phyloP scores from a whole-genome alignment of 164 flowering plant species.

The Santalum album region DNA sequence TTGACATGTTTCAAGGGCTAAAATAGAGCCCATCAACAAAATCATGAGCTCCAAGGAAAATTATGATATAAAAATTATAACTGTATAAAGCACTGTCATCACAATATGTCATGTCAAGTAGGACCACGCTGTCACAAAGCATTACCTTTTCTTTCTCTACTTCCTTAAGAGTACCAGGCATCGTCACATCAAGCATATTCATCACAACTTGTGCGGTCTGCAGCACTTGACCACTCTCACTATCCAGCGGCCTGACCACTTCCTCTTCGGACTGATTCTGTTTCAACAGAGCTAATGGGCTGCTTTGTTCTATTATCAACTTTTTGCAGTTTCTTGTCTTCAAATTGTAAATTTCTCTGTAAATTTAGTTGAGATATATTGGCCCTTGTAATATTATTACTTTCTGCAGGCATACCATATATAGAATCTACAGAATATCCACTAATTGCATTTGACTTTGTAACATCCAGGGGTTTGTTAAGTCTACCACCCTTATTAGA shows the following conservation, averaged over 20 bases:
- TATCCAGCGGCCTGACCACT: conserved; percentile 22
- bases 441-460: conserved; percentile 16
- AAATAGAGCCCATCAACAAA: no score
- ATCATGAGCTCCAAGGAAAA: no score
- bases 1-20: no score
- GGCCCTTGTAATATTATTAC: conserved; percentile 12
- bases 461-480: conserved; percentile 22
- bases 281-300: conserved; percentile 23
- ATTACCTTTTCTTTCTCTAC: conserved; percentile 79
- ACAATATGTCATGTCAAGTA: no score
- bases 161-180: conserved; percentile 70
- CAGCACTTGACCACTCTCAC: conserved; percentile 56
- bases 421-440: conserved; percentile 19
- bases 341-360: conserved; percentile 9
- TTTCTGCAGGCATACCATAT: conserved; percentile 17
- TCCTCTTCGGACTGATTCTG: conserved; percentile 24
- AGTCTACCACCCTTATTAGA: conserved; percentile 18
- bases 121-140: neutral
- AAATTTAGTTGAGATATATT: conserved; percentile 13
- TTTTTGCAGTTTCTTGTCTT: conserved; percentile 13
- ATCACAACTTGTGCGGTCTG: conserved; percentile 73
- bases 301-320: conserved; percentile 15
- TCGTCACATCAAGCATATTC: conserved; percentile 84
- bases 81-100: no score
- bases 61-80: no score